Evolutionary conservation across 805 yeast species (phyloP).

Genomic region (Wickerhamiella allomyrinae): DNA sequence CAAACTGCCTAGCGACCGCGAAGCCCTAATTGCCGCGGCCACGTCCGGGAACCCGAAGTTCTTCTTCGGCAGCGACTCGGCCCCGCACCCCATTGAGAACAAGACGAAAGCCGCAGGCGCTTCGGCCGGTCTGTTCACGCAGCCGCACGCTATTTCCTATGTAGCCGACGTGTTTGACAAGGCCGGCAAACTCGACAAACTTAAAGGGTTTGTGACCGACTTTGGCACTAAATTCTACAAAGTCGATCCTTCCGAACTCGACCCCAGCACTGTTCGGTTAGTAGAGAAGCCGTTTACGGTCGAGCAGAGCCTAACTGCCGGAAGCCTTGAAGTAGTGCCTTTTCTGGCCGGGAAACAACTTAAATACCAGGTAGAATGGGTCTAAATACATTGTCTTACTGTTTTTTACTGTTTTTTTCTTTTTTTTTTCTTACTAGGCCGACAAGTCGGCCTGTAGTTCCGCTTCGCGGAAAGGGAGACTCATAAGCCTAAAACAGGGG

Average conservation of each 20-base stretch:
- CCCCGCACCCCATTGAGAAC: conserved; percentile 80
- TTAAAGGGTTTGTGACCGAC: conserved; percentile 62
- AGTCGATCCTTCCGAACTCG: conserved; percentile 33
- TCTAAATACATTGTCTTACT: conserved; percentile 5
- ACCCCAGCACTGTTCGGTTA: conserved; percentile 36
- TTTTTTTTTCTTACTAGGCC: too few species aligned
- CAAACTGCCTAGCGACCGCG: conserved; percentile 70
- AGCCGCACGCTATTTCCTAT: conserved; percentile 65
- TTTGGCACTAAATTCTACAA: conserved; percentile 62
- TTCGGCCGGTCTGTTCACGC: conserved; percentile 97
- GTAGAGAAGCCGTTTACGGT: conserved; percentile 39
- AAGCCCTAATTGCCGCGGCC: conserved; percentile 75
- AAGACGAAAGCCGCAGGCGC: conserved; percentile 71
- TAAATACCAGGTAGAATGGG: conserved; percentile 66
- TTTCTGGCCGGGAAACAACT: conserved; percentile 71
- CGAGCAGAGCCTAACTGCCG: conserved; percentile 41
- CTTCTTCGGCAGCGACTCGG: conserved; percentile 95
- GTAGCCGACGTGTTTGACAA: conserved; percentile 75
- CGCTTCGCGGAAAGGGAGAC: too few species aligned
- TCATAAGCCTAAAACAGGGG: too few species aligned
- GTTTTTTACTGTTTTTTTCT: background rate
- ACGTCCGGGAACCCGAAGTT: conserved; percentile 83
- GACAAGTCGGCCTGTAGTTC: too few species aligned
- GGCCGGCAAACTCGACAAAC: conserved; percentile 44
- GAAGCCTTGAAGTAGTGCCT: conserved; percentile 53